Base-by-base conservation (phyloP, 2,329 filamentous ascomycete species). In the Massarina eburnea region DNA sequence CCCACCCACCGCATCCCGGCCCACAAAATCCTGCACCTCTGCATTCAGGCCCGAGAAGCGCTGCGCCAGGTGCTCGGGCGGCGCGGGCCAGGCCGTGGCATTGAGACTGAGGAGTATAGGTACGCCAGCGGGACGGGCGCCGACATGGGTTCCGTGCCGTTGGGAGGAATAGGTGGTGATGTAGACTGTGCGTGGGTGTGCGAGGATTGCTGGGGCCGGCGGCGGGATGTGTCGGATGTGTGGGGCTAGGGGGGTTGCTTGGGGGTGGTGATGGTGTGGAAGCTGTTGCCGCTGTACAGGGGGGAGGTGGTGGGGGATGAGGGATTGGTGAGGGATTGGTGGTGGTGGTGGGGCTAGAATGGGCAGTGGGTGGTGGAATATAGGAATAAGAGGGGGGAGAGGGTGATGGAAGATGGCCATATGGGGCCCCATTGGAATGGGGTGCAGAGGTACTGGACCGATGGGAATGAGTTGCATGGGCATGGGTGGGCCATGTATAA, bases 1-100 rank as follows among this genome's bases (percentile, higher is more conserved):
- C 34, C 22, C 34, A 26, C 37, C 49, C n/a, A 33, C 38, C n/a
- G 38, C 26, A 1, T n/a, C 15, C 3, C n/a, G 12, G 35, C 21
- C 43, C 1, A 65, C 52, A 2, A 47, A 32, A 1, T 58, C 46
- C 18, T 65, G 62, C 15, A 41, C 18, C 18, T 14, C 26, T 4
- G 15, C 15, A 30, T 18, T 41, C 27, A 41, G 18, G 9, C 39
- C 39, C 15, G 26, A 20, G 14, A 8, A 41, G 7, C 27, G 12
- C 27, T 33, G 26, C 14, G 26, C 32, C n/a, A 21, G 14, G 9
- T 29, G 26, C 15, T 3, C 15, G 2, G 39, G 8, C 27, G 39
- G 39, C 15, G 18, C 27, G n/a, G 17, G 15, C 39, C 39, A 41
- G 2, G 32, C n/a, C 39, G 20, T 29, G 14, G 15, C 26, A 20